phyloP scores from a whole-genome alignment of 78 protist species.

The Emiliania huxleyi region DNA sequence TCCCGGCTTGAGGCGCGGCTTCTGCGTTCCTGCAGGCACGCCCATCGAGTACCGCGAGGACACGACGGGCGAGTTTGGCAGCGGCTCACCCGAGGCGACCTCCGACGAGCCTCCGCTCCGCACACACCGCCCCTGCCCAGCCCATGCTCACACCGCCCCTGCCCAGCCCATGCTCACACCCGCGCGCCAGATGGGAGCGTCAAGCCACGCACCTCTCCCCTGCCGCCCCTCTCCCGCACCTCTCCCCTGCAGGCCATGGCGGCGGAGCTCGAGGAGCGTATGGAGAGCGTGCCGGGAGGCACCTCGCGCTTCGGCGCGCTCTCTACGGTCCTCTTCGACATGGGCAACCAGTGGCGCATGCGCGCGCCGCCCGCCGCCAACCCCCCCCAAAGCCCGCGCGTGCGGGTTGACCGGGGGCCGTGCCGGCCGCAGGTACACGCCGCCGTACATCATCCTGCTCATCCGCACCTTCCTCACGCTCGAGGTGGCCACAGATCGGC shows the following conservation, averaged over 20 bases:
- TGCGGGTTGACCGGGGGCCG: too few species aligned
- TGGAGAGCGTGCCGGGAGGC: constrained; percentile 3
- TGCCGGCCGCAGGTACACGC: neutral
- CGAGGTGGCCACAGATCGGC: too few species aligned
- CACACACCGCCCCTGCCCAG: neutral
- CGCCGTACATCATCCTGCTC: constrained; percentile 35
- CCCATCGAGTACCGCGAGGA: too few species aligned
- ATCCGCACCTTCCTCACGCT: constrained; percentile 26
- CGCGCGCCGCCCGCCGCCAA: too few species aligned
- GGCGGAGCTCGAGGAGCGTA: neutral
- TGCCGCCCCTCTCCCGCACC: neutral
- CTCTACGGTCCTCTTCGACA: constrained; percentile 22
- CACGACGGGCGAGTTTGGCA: too few species aligned
- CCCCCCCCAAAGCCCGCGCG: too few species aligned
- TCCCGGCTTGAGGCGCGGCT: neutral
- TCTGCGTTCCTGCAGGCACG: too few species aligned
- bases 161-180: too few species aligned
- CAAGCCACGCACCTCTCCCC: neutral
- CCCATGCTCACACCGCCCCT: too few species aligned
- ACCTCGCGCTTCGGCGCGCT: constrained; percentile 27
- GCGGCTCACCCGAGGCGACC: too few species aligned
- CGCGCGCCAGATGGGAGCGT: too few species aligned
- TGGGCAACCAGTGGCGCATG: neutral
- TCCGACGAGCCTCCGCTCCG: neutral
- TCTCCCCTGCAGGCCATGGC: neutral